Evolutionary conservation across 1,139 yeast genomes (phyloP), one percentile per base, ranked within the genome.

Genomic region (Taphrina communis): DNA sequence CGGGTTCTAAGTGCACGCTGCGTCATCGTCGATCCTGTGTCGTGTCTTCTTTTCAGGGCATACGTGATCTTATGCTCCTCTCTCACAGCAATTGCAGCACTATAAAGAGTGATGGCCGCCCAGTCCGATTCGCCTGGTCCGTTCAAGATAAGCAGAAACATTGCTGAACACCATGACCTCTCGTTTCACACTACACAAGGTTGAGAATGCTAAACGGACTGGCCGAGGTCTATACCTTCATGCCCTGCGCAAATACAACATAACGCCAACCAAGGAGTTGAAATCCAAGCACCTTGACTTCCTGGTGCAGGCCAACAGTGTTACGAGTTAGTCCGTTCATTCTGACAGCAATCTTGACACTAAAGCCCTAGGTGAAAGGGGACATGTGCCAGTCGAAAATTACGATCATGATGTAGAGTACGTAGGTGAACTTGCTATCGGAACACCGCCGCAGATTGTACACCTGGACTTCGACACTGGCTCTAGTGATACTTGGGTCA

Each of bases 381-480:
- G 57, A 11, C 21, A 14, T 12, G 25, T 35, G 12, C 57, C 57
- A 9, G 57, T 38, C 6, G 57, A 53, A 1, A n/a, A 53, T 25
- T 8, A n/a, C 41, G 42, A 17, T 35, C 42, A 53, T 35, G 57
- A 53, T 36, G 21, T 35, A 7, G 60, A 56, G 17, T 56, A 39
- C 21, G 25, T 56, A 6, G 60, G 42, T 12, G 12, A n/a, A 11
- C 36, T 56, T 6, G 14, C 21, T 11, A 21, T 56, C 12, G 60
- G 60, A 12, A 56, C 60, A 8, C 60, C 60, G 11, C 60, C 60
- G 17, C 60, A 56, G 35, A 17, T 21, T 35, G 8, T 56, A 17
- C 46, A 35, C 14, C 44, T 56, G 8, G 60, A 39, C 50, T 56
- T 38, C 39, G 60, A 56, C 36, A 56, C 60, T 14, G 60, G 60